These are phyloP conservation scores for Psilocybe sp. DNA, from an alignment of 768 basidiomycete genomes.

Conservation along the genomic window DNA sequence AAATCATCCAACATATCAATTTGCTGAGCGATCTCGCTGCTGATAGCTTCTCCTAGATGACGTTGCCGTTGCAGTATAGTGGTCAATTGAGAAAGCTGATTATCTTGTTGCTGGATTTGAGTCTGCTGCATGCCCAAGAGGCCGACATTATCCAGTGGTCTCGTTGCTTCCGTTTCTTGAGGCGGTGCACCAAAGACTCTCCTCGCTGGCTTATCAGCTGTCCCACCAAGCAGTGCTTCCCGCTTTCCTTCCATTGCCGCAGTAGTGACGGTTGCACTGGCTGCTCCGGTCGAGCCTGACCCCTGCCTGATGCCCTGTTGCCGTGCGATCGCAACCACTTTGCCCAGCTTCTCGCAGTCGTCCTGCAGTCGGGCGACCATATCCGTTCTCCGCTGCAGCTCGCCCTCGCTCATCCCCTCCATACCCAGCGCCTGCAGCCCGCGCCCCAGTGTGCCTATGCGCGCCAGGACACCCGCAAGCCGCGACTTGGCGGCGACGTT, in stretches of 20 bases:
- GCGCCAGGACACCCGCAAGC: slow-evolving; percentile 71
- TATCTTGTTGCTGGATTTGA: slow-evolving; percentile 83
- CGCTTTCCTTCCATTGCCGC: slow-evolving; percentile 57
- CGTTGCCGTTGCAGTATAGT: slow-evolving; percentile 82
- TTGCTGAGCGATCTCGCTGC: slow-evolving; percentile 77
- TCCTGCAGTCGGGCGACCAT: slow-evolving; percentile 87
- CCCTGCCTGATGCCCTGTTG: slow-evolving; percentile 41
- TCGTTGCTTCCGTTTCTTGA: slow-evolving; percentile 80
- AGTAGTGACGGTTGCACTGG: slow-evolving; percentile 27
- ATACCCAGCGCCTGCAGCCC: slow-evolving; percentile 65
- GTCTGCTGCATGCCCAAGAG: slow-evolving; percentile 75
- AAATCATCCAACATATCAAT: slow-evolving; percentile 86
- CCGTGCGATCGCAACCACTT: slow-evolving; percentile 78
- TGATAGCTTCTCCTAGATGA: slow-evolving; percentile 84
- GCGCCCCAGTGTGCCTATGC: slow-evolving; percentile 69
- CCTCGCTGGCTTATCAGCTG: slow-evolving; percentile 46
- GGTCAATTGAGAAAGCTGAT: slow-evolving; percentile 75
- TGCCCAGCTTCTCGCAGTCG: slow-evolving; percentile 84
- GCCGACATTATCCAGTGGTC: slow-evolving; percentile 84
- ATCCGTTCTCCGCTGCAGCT: slow-evolving; percentile 84
- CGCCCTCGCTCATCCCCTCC: slow-evolving; percentile 85
- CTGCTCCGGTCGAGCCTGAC: slow-evolving; percentile 17
- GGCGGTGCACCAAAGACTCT: slow-evolving; percentile 80
- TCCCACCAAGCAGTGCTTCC: slow-evolving; percentile 57
- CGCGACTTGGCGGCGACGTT: slow-evolving; percentile 86